Conservation (phyloP, 1,139 yeast genomes). For the Blastobotrys malaysiensis region DNA sequence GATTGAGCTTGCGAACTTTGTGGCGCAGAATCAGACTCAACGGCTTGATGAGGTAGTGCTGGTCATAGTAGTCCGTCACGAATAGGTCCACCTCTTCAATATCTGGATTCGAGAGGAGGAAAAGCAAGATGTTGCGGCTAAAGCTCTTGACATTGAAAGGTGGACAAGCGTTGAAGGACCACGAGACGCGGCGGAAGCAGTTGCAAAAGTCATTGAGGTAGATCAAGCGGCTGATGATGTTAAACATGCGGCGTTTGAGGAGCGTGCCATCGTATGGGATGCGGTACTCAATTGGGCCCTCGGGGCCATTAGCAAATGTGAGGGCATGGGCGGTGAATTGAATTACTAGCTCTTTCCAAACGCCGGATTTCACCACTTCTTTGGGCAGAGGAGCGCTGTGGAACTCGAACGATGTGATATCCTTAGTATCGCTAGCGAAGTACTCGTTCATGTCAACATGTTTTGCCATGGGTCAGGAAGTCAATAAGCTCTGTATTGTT, state of each 20-base stretch:
- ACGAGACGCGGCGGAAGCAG: neutral
- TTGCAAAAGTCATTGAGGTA: neutral
- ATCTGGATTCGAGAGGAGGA: neutral
- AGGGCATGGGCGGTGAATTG: neutral
- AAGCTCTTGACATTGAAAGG: neutral
- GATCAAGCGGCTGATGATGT: neutral
- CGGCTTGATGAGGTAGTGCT: neutral
- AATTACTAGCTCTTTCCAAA: neutral
- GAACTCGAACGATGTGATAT: neutral
- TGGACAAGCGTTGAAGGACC: neutral
- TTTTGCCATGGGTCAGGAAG: too few species aligned
- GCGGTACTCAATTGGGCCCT: neutral
- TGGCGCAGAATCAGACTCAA: neutral
- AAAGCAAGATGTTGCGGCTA: neutral
- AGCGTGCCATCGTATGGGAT: neutral
- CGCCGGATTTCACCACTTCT: neutral
- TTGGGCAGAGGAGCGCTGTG: neutral
- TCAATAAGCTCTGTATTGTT: too few species aligned
- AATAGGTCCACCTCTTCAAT: neutral
- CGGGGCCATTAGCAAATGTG: neutral
- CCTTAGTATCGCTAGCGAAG: neutral
- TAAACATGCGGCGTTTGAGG: neutral
- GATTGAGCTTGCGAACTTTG: neutral
- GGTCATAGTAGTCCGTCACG: neutral
- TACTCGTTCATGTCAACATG: neutral